These are phyloP conservation scores for Ascochyta pisi DNA, from an alignment of 2,329 filamentous ascomycete species.

Conservation along the genomic window DNA sequence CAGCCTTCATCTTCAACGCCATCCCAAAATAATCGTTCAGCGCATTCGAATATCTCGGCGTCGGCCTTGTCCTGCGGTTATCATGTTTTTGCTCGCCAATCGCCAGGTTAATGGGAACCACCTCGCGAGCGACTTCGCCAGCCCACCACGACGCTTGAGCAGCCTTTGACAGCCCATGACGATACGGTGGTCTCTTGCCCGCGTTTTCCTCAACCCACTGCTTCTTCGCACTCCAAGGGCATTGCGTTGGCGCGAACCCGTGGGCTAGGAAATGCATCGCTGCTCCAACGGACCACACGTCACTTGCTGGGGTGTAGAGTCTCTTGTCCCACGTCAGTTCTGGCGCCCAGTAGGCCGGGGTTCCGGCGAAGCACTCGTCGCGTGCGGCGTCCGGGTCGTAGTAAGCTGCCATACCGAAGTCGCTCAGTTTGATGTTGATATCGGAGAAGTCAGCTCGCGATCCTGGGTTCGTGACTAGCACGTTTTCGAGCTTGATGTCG, in stretches of 20 bases:
- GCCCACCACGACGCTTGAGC: neutral
- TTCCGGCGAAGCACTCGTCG: conserved; percentile 13
- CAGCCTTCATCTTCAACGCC: neutral
- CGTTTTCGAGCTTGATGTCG: neutral
- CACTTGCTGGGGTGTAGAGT: conserved; percentile 18
- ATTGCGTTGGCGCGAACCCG: neutral
- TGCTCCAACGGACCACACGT: conserved; percentile 37
- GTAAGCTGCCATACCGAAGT: conserved; percentile 70
- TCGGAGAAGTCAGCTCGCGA: conserved; percentile 15
- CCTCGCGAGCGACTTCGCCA: neutral
- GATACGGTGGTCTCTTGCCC: neutral
- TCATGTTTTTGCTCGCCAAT: neutral
- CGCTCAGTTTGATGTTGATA: conserved; percentile 67
- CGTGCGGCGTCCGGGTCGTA: conserved; percentile 50
- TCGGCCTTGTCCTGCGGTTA: conserved; percentile 9
- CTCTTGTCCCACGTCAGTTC: conserved; percentile 28
- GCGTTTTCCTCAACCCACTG: neutral
- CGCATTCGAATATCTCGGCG: conserved; percentile 23
- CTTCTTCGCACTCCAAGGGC: neutral
- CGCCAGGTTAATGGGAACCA: neutral
- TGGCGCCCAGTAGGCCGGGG: conserved; percentile 27
- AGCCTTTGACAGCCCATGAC: neutral
- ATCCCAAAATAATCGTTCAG: conserved; percentile 15
- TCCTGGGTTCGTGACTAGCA: neutral
- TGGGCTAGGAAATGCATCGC: conserved; percentile 29